phyloP scores from a whole-genome alignment of 768 basidiomycete genomes.

The Mrakia hoshinonis region DNA sequence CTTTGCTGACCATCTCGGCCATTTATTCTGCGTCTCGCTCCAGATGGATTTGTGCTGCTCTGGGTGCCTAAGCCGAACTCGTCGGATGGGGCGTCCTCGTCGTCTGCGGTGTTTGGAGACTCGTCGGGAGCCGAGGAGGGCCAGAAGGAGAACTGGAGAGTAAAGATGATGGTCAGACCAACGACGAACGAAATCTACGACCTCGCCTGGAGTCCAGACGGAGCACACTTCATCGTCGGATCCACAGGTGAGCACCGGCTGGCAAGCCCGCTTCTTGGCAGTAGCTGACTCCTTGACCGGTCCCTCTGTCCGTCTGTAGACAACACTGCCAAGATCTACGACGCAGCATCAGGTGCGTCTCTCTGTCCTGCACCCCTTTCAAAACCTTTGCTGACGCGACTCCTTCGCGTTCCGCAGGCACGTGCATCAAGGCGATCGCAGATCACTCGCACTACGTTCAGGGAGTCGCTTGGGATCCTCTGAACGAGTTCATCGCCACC shows the following conservation, averaged over 20 bases:
- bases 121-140: constrained; percentile 71
- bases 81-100: constrained; percentile 38
- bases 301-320: constrained; percentile 43
- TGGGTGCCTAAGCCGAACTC: constrained; percentile 64
- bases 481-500: constrained; percentile 94
- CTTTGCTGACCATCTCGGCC: too few species aligned
- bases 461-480: constrained; percentile 96
- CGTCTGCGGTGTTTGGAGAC: constrained; percentile 69
- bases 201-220: constrained; percentile 91
- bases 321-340: constrained; percentile 80
- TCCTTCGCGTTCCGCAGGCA: constrained; percentile 47
- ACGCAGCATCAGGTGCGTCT: constrained; percentile 57
- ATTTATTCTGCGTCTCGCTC: constrained; percentile 25
- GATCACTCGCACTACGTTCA: constrained; percentile 97
- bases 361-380: not conserved
- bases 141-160: constrained; percentile 94
- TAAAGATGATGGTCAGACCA: constrained; percentile 73
- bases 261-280: not conserved
- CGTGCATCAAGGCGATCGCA: constrained; percentile 77
- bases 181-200: constrained; percentile 96
- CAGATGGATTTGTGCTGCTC: constrained; percentile 95
- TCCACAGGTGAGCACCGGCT: constrained; percentile 49
- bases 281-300: not conserved
- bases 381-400: not conserved
- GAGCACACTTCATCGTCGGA: constrained; percentile 89